Evolutionary conservation across 345 rosid genomes (phyloP).

Genomic region (Streptanthus diversifolius): DNA sequence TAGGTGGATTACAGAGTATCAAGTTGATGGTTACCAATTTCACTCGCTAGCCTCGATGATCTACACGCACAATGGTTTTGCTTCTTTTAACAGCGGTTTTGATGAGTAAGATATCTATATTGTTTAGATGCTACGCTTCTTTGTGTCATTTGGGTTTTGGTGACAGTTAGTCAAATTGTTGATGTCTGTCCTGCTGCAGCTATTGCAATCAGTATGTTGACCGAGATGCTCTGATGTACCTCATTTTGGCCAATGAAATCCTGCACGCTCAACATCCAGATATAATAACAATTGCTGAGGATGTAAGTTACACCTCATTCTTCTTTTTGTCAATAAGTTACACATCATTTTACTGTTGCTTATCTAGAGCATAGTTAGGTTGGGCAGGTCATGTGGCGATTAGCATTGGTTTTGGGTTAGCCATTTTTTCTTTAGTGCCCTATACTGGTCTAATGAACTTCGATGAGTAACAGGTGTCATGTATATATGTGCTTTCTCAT

Average conservation of each 20-base stretch:
- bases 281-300: conserved; percentile 91
- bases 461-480: background rate
- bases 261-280: conserved; percentile 80
- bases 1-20: conserved; percentile 96
- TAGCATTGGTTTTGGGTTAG: background rate
- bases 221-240: conserved; percentile 81
- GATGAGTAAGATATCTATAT: conserved; percentile 74
- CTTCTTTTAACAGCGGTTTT: conserved; percentile 65
- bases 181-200: conserved; percentile 47
- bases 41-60: conserved; percentile 95
- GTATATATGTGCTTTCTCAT: conserved; percentile 12
- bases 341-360: background rate
- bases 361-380: background rate
- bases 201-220: conserved; percentile 94
- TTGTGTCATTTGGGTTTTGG: conserved; percentile 15
- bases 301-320: conserved; percentile 49
- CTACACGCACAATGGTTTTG: conserved; percentile 94
- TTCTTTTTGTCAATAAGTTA: background rate
- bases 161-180: conserved; percentile 13
- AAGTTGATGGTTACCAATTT: conserved; percentile 89
- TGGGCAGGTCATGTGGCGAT: background rate
- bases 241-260: conserved; percentile 89
- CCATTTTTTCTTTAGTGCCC: background rate
- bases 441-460: background rate
- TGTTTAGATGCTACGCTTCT: background rate